These are phyloP conservation scores for Catunica adiposa DNA, from an alignment of 2,329 filamentous ascomycete genomes.

Conservation along the genomic window DNA sequence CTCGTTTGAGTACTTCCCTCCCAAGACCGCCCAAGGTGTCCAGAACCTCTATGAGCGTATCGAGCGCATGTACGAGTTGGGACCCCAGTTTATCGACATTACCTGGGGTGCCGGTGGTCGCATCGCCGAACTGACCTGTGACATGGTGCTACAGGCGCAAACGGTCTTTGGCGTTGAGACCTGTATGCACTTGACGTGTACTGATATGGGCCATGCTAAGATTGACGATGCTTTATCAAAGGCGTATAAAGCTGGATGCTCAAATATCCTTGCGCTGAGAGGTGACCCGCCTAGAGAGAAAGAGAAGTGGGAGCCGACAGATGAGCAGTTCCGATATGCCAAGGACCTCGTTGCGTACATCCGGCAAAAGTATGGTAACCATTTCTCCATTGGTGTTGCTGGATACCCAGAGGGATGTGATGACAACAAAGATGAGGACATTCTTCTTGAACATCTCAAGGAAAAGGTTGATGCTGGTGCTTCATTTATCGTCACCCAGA, in stretches of 20 bases:
- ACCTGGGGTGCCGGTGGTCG: slow-evolving; percentile 95
- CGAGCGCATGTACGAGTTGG: slow-evolving; percentile 94
- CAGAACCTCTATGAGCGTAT: slow-evolving; percentile 99
- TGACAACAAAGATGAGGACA: slow-evolving; percentile 74
- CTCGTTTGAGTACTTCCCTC: slow-evolving; percentile 98
- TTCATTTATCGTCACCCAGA: slow-evolving; percentile 91
- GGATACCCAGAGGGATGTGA: slow-evolving; percentile 94
- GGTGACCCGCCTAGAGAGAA: slow-evolving; percentile 88
- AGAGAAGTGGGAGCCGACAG: slow-evolving; percentile 80
- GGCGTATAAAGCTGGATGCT: slow-evolving; percentile 89
- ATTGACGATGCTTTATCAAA: slow-evolving; percentile 75
- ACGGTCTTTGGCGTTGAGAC: slow-evolving; percentile 92
- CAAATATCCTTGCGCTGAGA: slow-evolving; percentile 85
- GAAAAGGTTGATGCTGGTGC: slow-evolving; percentile 92
- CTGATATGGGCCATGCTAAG: slow-evolving; percentile 87
- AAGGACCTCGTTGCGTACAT: slow-evolving; percentile 81
- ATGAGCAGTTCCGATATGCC: slow-evolving; percentile 80
- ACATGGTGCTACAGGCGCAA: slow-evolving; percentile 95
- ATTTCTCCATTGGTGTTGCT: slow-evolving; percentile 95
- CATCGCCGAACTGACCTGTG: slow-evolving; percentile 79
- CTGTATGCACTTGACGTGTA: slow-evolving; percentile 98
- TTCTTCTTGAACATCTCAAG: slow-evolving; percentile 80
- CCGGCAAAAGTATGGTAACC: slow-evolving; percentile 46
- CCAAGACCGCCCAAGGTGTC: slow-evolving; percentile 92
- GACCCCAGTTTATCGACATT: slow-evolving; percentile 91